phyloP scores from a whole-genome alignment of 163 green algal species.

The Chlamydomonas reinhardtii region DNA sequence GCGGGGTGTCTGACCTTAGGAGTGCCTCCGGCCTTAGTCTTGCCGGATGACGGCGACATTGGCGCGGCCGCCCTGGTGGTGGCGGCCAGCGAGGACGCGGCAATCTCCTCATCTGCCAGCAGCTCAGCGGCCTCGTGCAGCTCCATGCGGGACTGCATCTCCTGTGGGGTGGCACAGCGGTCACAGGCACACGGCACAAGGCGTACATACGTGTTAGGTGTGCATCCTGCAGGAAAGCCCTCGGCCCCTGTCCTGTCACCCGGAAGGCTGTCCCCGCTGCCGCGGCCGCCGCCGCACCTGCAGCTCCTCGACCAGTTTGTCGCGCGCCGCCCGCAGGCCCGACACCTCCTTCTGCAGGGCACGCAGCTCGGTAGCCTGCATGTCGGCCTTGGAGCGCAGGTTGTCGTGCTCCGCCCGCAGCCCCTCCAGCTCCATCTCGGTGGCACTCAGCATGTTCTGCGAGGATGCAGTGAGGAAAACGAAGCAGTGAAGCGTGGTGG shows the following conservation, averaged over 20 bases:
- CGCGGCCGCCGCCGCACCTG: conserved; percentile 2
- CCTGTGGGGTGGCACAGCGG: not conserved
- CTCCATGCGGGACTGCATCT: conserved; percentile 16
- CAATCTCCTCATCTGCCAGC: not conserved
- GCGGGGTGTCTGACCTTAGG: too few species aligned
- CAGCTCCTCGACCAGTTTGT: conserved; percentile 40
- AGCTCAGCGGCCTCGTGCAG: not conserved
- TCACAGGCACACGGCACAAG: too few species aligned
- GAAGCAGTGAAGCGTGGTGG: too few species aligned
- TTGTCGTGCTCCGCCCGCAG: conserved; percentile 26
- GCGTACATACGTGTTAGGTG: too few species aligned
- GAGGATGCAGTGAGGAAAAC: not conserved
- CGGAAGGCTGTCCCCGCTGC: too few species aligned
- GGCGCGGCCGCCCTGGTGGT: too few species aligned
- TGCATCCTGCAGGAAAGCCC: too few species aligned
- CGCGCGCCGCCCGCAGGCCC: conserved; percentile 6
- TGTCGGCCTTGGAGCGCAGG: conserved; percentile 1
- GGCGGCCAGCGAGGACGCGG: not conserved
- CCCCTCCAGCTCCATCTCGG: conserved; percentile 43
- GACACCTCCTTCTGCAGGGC: conserved; percentile 25
- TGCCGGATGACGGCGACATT: too few species aligned
- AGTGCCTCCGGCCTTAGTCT: too few species aligned
- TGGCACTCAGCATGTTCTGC: conserved; percentile 36
- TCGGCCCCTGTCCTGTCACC: too few species aligned
- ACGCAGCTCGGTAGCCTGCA: conserved; percentile 30